These are phyloP conservation scores for Flaveria brownii DNA, from an alignment of 129 eudicot genomes.

Conservation along the genomic window DNA sequence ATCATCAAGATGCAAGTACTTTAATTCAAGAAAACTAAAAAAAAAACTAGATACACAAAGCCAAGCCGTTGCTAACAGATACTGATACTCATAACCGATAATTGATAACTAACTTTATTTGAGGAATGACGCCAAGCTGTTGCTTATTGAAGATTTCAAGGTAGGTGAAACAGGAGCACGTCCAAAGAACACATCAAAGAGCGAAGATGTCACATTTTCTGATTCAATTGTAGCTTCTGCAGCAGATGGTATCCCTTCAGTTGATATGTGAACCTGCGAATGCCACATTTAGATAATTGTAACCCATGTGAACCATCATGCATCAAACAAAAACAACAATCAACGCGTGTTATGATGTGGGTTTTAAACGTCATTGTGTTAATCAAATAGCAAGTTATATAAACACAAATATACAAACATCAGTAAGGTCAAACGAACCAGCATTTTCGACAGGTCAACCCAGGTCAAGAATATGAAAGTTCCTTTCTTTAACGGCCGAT, in stretches of 20 bases:
- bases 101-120: neutral
- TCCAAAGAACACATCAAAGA: slow-evolving; percentile 88
- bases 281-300: neutral
- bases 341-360: too few relatives aligned
- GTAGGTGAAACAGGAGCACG: slow-evolving; percentile 79
- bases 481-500: slow-evolving; percentile 71
- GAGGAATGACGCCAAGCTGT: slow-evolving; percentile 44
- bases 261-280: slow-evolving; percentile 61
- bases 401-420: neutral
- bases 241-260: slow-evolving; percentile 57
- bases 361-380: too few relatives aligned
- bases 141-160: slow-evolving; percentile 72
- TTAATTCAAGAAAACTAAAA: slow-evolving; percentile 13
- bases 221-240: slow-evolving; percentile 79
- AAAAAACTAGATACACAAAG: neutral
- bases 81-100: neutral
- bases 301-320: neutral
- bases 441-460: slow-evolving; percentile 72
- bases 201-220: slow-evolving; percentile 62
- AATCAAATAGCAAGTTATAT: neutral
- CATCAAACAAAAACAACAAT: neutral
- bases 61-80: neutral
- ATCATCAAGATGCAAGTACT: slow-evolving; percentile 3
- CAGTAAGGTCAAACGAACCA: slow-evolving; percentile 48
- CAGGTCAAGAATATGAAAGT: slow-evolving; percentile 77